These are phyloP conservation scores for Agaricus bisporus DNA, from an alignment of 768 basidiomycete species.

Conservation along the genomic window DNA sequence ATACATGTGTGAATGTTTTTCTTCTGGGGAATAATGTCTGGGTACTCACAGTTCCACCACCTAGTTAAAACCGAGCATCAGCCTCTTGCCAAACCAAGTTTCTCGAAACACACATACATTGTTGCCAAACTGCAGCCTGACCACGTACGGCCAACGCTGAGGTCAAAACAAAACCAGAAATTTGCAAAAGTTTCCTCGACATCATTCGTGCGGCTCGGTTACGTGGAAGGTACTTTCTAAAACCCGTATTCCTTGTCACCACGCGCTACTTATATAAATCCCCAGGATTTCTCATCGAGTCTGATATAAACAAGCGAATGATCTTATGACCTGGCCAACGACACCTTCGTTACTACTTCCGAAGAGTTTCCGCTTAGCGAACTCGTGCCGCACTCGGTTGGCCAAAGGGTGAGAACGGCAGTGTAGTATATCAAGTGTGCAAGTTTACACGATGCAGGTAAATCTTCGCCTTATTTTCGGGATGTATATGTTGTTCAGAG, in stretches of 20 bases:
- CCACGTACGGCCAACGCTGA: neutral
- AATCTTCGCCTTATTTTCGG: slow-evolving; percentile 3
- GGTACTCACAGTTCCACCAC: neutral
- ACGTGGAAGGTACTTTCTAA: neutral
- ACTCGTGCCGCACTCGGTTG: neutral
- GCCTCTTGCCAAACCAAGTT: neutral
- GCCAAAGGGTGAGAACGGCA: neutral
- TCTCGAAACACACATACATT: neutral
- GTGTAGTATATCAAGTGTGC: neutral
- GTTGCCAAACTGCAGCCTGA: neutral
- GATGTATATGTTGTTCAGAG: neutral
- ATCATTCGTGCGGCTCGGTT: neutral
- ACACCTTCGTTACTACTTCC: neutral
- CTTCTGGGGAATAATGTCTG: neutral
- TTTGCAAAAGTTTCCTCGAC: neutral
- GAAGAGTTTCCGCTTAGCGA: neutral
- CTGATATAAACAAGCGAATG: neutral
- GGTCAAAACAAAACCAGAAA: neutral
- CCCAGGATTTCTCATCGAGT: neutral
- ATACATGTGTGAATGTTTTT: neutral
- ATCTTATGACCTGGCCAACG: neutral
- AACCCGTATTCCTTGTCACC: neutral
- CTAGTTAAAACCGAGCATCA: neutral
- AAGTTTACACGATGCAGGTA: neutral
- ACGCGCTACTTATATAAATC: neutral